Percentiles rank a stretch among this genome's conserved stretches.
These are phyloP conservation scores for Carallia pectinifolia DNA, from an alignment of 345 rosid genomes.

Conservation along the genomic window DNA sequence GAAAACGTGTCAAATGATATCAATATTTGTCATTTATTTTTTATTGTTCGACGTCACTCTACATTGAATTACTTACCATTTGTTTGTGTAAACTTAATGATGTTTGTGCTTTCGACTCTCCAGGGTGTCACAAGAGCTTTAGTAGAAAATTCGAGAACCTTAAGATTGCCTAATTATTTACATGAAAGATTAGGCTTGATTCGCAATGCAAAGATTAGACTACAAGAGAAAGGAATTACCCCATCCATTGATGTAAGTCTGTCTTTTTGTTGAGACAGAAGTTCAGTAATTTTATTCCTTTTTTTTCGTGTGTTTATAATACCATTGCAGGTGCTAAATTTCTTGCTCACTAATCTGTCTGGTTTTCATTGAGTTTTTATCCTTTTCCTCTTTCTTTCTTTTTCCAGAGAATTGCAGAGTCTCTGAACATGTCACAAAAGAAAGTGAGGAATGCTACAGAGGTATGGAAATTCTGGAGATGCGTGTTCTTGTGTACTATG, in stretches of 20 bases:
- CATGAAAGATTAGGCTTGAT: conserved; percentile 83
- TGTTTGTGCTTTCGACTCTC: conserved; percentile 9
- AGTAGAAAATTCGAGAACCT: conserved; percentile 79
- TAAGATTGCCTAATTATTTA: conserved; percentile 81
- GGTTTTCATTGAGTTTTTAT: not conserved
- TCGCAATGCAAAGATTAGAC: conserved; percentile 81
- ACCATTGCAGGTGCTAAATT: not conserved
- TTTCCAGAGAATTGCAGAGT: conserved; percentile 83
- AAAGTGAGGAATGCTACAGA: conserved; percentile 95
- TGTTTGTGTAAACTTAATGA: conserved; percentile 15
- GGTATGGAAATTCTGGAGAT: conserved; percentile 36
- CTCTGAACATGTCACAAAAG: conserved; percentile 81
- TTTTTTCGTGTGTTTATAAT: not conserved
- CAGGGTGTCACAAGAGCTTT: conserved; percentile 94
- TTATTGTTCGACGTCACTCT: not conserved
- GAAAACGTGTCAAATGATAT: too few relatives aligned
- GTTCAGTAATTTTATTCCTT: not conserved
- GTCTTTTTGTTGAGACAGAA: not conserved
- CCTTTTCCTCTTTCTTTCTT: conserved; percentile 2
- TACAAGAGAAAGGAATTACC: conserved; percentile 77
- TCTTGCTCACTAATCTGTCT: not conserved
- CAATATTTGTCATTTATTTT: not conserved
- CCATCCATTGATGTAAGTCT: conserved; percentile 86
- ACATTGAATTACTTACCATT: not conserved
- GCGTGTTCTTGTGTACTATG: conserved; percentile 1